Percentiles rank a stretch among this genome's conserved stretches.
These are phyloP conservation scores for Pseudocercospora crystallina DNA, from an alignment of 2,329 filamentous ascomycete species.

Conservation along the genomic window DNA sequence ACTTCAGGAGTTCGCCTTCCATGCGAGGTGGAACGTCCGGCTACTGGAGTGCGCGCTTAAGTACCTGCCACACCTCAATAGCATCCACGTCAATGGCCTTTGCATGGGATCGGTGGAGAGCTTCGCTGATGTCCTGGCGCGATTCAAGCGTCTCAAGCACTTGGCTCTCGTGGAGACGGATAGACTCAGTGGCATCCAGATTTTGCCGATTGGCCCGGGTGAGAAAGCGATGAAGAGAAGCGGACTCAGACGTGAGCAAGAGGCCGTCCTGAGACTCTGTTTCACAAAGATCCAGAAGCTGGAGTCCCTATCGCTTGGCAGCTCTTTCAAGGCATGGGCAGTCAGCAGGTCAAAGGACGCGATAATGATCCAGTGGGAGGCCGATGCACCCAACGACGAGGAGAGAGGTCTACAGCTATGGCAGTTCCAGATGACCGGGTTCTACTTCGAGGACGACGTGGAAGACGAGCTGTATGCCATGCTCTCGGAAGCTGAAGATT, in stretches of 20 bases:
- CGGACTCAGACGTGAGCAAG: neutral
- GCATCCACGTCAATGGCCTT: neutral
- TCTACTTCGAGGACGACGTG: neutral
- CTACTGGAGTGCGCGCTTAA: neutral
- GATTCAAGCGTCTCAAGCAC: neutral
- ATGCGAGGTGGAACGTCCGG: neutral
- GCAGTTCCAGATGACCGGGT: neutral
- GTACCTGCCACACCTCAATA: neutral
- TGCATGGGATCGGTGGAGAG: neutral
- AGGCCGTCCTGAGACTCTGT: neutral
- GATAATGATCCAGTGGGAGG: neutral
- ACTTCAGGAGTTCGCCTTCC: neutral
- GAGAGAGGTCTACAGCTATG: neutral
- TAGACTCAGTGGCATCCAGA: neutral
- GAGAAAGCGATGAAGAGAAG: neutral
- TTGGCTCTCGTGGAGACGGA: neutral
- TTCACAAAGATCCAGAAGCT: neutral
- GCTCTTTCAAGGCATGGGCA: neutral
- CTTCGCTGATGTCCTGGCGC: neutral
- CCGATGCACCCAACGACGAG: neutral
- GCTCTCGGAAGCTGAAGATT: slow-evolving; percentile 1
- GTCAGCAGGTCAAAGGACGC: neutral
- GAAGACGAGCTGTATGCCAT: neutral
- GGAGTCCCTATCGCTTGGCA: neutral
- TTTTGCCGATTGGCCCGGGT: neutral